phyloP scores from a whole-genome alignment of 2,329 filamentous ascomycete genomes.

The Colletotrichum tropicale region DNA sequence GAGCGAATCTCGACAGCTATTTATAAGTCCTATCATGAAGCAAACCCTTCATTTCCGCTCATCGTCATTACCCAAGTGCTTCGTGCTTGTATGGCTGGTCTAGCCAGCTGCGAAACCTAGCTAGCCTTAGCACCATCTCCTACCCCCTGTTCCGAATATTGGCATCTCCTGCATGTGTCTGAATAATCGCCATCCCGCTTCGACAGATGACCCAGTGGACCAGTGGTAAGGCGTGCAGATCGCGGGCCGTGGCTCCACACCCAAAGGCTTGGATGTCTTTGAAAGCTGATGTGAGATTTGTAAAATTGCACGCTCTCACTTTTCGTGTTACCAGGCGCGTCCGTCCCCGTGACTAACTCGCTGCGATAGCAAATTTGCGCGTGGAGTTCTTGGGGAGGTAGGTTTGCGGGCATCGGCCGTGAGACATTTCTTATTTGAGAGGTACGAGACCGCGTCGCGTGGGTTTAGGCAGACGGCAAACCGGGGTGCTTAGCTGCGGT shows the following conservation, averaged over 20 bases:
- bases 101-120: neutral
- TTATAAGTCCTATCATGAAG: neutral
- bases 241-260: neutral
- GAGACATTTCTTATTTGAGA: neutral
- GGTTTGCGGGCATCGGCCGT: neutral
- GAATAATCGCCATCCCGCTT: slow-evolving; percentile 7
- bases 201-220: neutral
- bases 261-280: neutral
- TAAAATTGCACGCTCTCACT: neutral
- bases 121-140: neutral
- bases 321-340: neutral
- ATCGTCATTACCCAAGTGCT: neutral
- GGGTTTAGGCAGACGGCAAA: neutral
- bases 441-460: neutral
- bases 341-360: neutral
- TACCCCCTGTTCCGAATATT: neutral
- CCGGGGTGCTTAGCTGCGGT: neutral
- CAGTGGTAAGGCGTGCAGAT: neutral
- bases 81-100: neutral
- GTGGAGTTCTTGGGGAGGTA: neutral
- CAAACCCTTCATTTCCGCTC: neutral
- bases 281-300: neutral
- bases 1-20: neutral
- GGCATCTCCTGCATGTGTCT: neutral
- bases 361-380: neutral